Evolutionary conservation across 2,329 filamentous ascomycete species (phyloP).

Genomic region (Claviceps pazoutovae): DNA sequence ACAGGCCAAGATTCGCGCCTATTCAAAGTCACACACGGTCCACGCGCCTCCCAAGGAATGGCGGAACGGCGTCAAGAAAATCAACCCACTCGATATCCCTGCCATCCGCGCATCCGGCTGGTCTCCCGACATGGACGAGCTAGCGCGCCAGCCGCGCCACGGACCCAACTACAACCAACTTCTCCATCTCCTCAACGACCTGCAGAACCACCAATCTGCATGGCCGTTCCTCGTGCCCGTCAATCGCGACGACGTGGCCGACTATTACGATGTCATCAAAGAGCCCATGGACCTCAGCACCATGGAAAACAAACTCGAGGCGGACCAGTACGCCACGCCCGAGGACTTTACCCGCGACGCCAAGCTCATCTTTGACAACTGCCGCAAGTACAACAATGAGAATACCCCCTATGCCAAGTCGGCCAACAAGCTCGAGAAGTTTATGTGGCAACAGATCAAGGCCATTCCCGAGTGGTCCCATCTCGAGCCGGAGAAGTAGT

Average conservation of each 20-base stretch:
- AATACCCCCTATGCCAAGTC: slow-evolving; percentile 90
- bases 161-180: slow-evolving; percentile 94
- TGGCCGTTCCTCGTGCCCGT: slow-evolving; percentile 95
- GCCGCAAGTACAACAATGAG: slow-evolving; percentile 91
- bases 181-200: slow-evolving; percentile 79
- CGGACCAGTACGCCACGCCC: slow-evolving; percentile 78
- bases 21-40: slow-evolving; percentile 75
- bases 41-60: slow-evolving; percentile 78
- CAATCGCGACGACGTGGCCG: slow-evolving; percentile 89
- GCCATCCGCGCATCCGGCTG: slow-evolving; percentile 88
- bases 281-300: slow-evolving; percentile 93
- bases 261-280: slow-evolving; percentile 97
- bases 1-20: slow-evolving; percentile 84
- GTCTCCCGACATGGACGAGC: slow-evolving; percentile 95
- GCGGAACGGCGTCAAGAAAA: slow-evolving; percentile 58
- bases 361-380: slow-evolving; percentile 84
- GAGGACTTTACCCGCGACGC: slow-evolving; percentile 89
- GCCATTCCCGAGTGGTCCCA: slow-evolving; percentile 86
- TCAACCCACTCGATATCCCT: slow-evolving; percentile 74
- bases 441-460: slow-evolving; percentile 87
- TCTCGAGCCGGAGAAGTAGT: slow-evolving; percentile 34
- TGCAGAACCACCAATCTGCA: slow-evolving; percentile 83
- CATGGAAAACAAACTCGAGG: slow-evolving; percentile 80
- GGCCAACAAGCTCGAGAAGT: slow-evolving; percentile 84
- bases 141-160: slow-evolving; percentile 86